Percentiles rank a stretch among this genome's conserved stretches.
These are phyloP conservation scores for Saturnispora galanensis DNA, from an alignment of 805 yeast species.

Conservation along the genomic window DNA sequence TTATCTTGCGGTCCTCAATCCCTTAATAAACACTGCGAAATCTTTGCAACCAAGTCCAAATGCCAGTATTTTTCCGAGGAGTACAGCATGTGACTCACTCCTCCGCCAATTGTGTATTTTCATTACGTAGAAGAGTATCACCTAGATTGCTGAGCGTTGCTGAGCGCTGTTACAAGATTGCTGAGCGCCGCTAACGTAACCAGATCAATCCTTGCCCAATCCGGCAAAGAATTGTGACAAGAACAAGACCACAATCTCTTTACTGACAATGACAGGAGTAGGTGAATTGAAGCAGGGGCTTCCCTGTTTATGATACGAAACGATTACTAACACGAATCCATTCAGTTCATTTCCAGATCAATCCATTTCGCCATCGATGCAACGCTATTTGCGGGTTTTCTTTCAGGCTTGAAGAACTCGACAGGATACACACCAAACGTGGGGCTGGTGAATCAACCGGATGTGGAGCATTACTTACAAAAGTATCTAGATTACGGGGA, in stretches of 20 bases:
- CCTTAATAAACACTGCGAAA: conserved; percentile 32
- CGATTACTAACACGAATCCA: not conserved
- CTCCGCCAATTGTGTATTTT: not conserved
- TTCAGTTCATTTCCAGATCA: conserved; percentile 27
- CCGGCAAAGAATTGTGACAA: too few relatives aligned
- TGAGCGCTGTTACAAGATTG: too few relatives aligned
- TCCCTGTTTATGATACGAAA: not conserved
- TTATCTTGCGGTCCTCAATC: conserved; percentile 50
- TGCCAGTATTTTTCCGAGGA: conserved; percentile 36
- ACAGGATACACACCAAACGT: conserved; percentile 59
- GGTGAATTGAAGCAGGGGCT: not conserved
- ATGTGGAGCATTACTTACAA: conserved; percentile 40
- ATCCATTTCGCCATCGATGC: conserved; percentile 52
- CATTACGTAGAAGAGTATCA: too few relatives aligned
- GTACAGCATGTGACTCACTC: conserved; percentile 17
- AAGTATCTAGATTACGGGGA: conserved; percentile 85
- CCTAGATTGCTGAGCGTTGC: too few relatives aligned
- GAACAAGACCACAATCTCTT: too few relatives aligned
- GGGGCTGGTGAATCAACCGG: conserved; percentile 36
- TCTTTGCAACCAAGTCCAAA: conserved; percentile 29
- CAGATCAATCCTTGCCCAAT: too few relatives aligned
- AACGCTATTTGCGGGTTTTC: conserved; percentile 51
- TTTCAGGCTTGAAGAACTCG: conserved; percentile 64
- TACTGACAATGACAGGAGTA: conserved; percentile 3
- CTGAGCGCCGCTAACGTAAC: too few relatives aligned